A percentile compares a stretch with the other conserved stretches of the same genome.
phyloP scores from a whole-genome alignment of 1,284 basidiomycete genomes.

The Cutaneotrichosporon dermatis region DNA sequence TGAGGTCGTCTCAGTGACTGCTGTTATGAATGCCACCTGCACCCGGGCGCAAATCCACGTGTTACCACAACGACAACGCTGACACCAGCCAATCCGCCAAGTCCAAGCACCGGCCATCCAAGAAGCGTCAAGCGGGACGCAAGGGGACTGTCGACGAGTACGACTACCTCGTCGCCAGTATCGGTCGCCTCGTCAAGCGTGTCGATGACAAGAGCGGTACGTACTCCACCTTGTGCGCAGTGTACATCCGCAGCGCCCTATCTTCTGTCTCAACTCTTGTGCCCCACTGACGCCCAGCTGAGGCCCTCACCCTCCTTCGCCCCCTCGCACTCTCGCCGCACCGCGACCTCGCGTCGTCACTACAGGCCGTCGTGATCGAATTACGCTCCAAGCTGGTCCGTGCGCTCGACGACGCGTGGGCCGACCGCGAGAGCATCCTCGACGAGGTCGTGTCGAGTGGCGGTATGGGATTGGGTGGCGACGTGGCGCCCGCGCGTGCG shows the following conservation, averaged over 20 bases:
- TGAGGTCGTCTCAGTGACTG: too few relatives aligned
- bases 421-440: conserved; percentile 32
- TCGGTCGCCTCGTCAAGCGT: conserved; percentile 64
- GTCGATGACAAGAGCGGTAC: conserved; percentile 47
- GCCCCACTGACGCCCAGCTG: conserved; percentile 27
- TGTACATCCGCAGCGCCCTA: too few relatives aligned
- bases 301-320: conserved; percentile 36
- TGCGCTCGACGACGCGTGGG: conserved; percentile 42
- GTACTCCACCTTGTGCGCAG: conserved; percentile 8
- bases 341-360: conserved; percentile 27
- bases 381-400: conserved; percentile 31
- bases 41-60: too few relatives aligned
- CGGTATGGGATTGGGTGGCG: conserved; percentile 37
- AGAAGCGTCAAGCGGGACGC: conserved; percentile 75
- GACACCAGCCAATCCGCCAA: conserved; percentile 28
- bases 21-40: too few relatives aligned
- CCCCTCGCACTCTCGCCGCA: conserved; percentile 39
- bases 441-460: conserved; percentile 30
- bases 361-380: conserved; percentile 32
- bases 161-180: conserved; percentile 81
- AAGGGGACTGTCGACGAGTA: conserved; percentile 97
- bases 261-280: too few relatives aligned
- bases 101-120: conserved; percentile 62
- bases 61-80: not conserved
- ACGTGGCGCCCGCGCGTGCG: conserved; percentile 22